Conservation (phyloP, 1,139 yeast genomes). For the Geotrichum cucujoidarum region DNA sequence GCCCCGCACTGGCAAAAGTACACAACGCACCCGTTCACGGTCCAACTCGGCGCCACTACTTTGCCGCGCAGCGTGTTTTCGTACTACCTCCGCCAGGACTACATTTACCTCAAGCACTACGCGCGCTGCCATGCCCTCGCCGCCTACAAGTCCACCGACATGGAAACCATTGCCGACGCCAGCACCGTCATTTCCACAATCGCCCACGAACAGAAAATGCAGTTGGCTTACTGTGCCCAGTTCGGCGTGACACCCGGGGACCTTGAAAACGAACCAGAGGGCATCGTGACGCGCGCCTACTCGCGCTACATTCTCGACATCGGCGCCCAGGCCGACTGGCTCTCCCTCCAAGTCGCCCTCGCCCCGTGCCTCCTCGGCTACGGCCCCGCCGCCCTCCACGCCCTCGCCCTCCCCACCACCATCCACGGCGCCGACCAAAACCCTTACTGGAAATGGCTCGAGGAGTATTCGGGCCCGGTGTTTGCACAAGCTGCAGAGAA, state of each 20-base stretch:
- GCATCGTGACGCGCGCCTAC: conserved; percentile 57
- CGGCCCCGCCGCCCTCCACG: conserved; percentile 45
- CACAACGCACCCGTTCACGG: conserved; percentile 58
- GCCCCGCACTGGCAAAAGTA: conserved; percentile 54
- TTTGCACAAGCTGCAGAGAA: conserved; percentile 47
- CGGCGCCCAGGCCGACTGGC: conserved; percentile 53
- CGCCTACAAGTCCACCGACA: conserved; percentile 56
- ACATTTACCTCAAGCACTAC: conserved; percentile 61
- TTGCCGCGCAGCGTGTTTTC: conserved; percentile 50
- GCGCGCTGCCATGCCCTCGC: conserved; percentile 65
- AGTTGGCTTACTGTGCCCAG: conserved; percentile 47
- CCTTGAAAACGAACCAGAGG: conserved; percentile 46
- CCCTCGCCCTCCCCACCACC: conserved; percentile 14
- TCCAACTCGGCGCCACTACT: conserved; percentile 48
- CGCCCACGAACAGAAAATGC: conserved; percentile 53
- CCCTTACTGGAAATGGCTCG: conserved; percentile 54
- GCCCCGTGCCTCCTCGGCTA: conserved; percentile 80
- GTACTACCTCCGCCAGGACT: conserved; percentile 66
- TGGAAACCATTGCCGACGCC: conserved; percentile 42
- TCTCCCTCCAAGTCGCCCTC: conserved; percentile 61
- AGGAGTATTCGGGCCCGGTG: conserved; percentile 56
- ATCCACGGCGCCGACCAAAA: conserved; percentile 20
- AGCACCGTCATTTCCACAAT: conserved; percentile 51
- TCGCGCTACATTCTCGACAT: conserved; percentile 54
- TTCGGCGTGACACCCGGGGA: conserved; percentile 48